Percentiles rank a stretch among this genome's conserved stretches.
These are phyloP conservation scores for Pythium myriotylum DNA, from an alignment of 352 stramenopile genomes.

Conservation along the genomic window DNA sequence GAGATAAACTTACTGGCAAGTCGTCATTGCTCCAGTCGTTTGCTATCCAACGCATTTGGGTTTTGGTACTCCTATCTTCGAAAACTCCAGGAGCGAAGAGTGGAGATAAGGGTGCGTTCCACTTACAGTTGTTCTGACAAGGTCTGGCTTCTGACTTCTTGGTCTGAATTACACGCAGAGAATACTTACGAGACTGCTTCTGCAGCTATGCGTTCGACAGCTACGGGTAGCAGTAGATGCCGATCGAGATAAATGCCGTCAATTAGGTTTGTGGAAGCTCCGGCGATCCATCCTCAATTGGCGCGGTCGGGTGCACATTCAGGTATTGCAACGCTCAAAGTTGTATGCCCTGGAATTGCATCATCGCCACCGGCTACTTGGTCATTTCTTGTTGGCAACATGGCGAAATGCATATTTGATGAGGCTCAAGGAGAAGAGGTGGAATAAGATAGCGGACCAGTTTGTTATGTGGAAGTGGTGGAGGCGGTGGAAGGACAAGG, in stretches of 20 bases:
- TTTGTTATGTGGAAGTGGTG: conserved; percentile 18
- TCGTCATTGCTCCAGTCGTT: neutral
- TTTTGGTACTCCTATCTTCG: neutral
- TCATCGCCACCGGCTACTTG: neutral
- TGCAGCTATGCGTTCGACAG: conserved; percentile 2
- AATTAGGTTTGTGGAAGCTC: conserved; percentile 11
- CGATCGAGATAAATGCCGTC: conserved; percentile 3
- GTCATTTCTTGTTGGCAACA: conserved; percentile 3
- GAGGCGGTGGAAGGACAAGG: conserved; percentile 13
- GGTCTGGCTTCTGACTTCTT: neutral
- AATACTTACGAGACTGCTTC: neutral
- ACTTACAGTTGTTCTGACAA: neutral
- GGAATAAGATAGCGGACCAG: neutral
- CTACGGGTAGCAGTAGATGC: conserved; percentile 7
- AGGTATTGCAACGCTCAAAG: neutral
- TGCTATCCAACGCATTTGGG: neutral
- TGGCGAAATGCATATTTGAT: conserved; percentile 16
- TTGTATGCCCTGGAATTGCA: neutral
- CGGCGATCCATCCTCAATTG: conserved; percentile 8
- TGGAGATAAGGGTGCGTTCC: conserved; percentile 8
- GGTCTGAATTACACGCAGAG: neutral
- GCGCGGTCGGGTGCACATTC: neutral
- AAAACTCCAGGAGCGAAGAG: neutral
- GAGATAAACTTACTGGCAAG: conserved; percentile 1
- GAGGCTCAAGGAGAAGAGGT: neutral